phyloP scores from a whole-genome alignment of 2,329 filamentous ascomycete genomes.

The Zalaria obscura region DNA sequence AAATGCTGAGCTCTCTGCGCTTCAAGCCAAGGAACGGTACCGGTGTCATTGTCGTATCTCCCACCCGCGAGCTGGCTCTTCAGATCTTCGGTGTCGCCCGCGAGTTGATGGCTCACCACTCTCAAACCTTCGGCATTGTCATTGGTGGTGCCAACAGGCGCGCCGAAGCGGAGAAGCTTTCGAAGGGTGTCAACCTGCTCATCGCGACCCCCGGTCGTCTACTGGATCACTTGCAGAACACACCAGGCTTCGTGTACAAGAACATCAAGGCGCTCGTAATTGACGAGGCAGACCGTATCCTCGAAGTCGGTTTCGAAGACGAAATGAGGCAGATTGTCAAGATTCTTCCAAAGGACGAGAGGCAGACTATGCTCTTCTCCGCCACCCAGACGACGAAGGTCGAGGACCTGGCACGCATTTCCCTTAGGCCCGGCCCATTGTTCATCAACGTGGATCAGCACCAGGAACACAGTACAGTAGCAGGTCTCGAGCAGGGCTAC shows the following conservation, averaged over 20 bases:
- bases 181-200: conserved; percentile 85
- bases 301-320: conserved; percentile 97
- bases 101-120: conserved; percentile 85
- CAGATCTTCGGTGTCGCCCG: conserved; percentile 93
- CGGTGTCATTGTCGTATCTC: conserved; percentile 83
- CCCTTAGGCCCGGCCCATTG: conserved; percentile 73
- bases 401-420: conserved; percentile 89
- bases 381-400: conserved; percentile 98
- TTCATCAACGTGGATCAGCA: conserved; percentile 95
- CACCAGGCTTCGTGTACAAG: conserved; percentile 78
- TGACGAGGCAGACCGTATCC: conserved; percentile 89
- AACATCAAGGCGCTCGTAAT: conserved; percentile 87
- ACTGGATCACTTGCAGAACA: conserved; percentile 89
- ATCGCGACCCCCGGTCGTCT: conserved; percentile 89
- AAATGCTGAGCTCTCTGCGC: conserved; percentile 77
- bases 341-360: conserved; percentile 72
- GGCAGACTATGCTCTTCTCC: conserved; percentile 97
- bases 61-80: conserved; percentile 82
- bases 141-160: conserved; percentile 87
- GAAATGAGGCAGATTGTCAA: conserved; percentile 96
- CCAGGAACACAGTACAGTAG: conserved; percentile 82
- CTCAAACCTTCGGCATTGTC: conserved; percentile 88
- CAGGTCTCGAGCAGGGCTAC: conserved; percentile 90
- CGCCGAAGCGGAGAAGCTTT: conserved; percentile 86
- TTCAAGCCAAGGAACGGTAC: conserved; percentile 93